Percentiles rank a stretch among this genome's conserved stretches.
Conservation (phyloP, 108 stramenopile genomes). For the Seminavis robusta region DNA sequence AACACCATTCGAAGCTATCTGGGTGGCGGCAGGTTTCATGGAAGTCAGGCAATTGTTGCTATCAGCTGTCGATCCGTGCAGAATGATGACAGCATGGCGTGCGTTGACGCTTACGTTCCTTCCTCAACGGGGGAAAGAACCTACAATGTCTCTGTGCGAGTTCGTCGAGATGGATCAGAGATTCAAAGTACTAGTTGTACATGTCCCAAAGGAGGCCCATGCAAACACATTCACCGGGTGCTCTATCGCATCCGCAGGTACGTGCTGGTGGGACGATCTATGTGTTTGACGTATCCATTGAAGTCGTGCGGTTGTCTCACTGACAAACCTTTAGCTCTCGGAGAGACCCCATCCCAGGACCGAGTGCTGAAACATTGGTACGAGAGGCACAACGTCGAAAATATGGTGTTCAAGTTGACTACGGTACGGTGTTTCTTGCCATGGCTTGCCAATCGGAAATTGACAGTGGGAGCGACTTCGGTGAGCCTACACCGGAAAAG, state of each 20-base stretch:
- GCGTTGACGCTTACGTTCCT: too few species aligned
- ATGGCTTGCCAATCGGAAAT: conserved; percentile 1
- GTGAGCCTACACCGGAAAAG: neutral
- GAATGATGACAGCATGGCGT: too few species aligned
- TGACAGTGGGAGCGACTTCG: neutral
- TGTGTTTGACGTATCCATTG: too few species aligned
- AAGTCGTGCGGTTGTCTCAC: too few species aligned
- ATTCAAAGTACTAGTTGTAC: neutral
- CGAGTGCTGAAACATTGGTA: neutral
- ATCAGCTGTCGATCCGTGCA: too few species aligned
- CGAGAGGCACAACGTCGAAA: neutral
- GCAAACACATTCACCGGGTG: conserved; percentile 2
- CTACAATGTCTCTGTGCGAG: neutral
- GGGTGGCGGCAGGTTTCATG: too few species aligned
- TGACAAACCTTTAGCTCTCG: too few species aligned
- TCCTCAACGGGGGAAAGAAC: too few species aligned
- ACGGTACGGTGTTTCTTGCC: neutral
- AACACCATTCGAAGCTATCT: too few species aligned
- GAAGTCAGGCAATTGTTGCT: too few species aligned
- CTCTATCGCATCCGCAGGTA: conserved; percentile 1
- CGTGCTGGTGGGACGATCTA: too few species aligned
- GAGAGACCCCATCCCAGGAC: neutral
- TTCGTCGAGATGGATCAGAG: neutral
- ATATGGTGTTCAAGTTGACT: neutral
- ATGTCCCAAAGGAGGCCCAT: neutral